Evolutionary conservation across 805 yeast genomes (phyloP).

Genomic region (Saturnispora hagleri): DNA sequence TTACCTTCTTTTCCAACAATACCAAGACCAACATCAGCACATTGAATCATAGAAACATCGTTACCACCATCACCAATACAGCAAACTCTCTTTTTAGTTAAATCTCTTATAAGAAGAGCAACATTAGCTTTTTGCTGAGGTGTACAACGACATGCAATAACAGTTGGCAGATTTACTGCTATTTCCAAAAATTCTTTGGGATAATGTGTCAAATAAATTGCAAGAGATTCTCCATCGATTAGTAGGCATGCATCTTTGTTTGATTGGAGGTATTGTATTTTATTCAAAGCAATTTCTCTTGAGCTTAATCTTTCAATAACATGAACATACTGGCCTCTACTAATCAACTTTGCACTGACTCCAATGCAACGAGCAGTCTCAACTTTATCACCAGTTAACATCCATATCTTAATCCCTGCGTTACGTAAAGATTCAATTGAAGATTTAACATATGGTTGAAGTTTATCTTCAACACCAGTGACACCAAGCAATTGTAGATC

Average conservation of each 20-base stretch:
- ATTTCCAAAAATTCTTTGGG: slow-evolving; percentile 66
- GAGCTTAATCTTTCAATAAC: slow-evolving; percentile 55
- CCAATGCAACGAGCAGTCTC: slow-evolving; percentile 98
- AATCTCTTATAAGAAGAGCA: slow-evolving; percentile 65
- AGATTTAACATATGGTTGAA: slow-evolving; percentile 84
- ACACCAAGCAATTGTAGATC: slow-evolving; percentile 82
- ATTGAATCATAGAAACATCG: slow-evolving; percentile 97
- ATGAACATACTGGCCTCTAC: slow-evolving; percentile 91
- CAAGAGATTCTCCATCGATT: slow-evolving; percentile 90
- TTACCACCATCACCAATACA: slow-evolving; percentile 99
- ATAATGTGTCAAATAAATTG: slow-evolving; percentile 52
- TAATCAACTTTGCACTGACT: slow-evolving; percentile 84
- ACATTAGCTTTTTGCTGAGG: slow-evolving; percentile 99
- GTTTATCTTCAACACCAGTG: slow-evolving; percentile 95
- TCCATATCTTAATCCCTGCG: slow-evolving; percentile 98
- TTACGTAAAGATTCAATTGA: slow-evolving; percentile 87
- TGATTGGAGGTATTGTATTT: slow-evolving; percentile 60
- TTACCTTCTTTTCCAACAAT: slow-evolving; percentile 98
- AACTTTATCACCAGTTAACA: slow-evolving; percentile 97
- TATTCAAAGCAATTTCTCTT: slow-evolving; percentile 55
- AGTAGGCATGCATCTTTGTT: slow-evolving; percentile 65
- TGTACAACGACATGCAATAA: slow-evolving; percentile 96
- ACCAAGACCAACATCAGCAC: slow-evolving; percentile 98
- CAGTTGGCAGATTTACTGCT: slow-evolving; percentile 78
- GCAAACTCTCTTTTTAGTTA: slow-evolving; percentile 85